Conservation (phyloP, 306 rosid genomes). For the Trifolium fragiferum region DNA sequence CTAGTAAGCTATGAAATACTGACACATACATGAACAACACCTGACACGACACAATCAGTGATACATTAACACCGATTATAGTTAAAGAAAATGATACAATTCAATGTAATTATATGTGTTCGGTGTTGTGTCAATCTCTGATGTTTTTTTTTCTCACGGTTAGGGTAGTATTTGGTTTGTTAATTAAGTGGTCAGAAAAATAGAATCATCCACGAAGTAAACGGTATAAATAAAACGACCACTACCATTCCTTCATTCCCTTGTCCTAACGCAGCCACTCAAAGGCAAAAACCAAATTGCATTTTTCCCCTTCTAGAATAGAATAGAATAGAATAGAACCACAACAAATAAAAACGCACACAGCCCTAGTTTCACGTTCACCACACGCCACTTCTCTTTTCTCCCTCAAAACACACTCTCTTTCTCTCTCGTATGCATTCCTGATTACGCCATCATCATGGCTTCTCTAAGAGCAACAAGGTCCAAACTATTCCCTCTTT, state of each 20-base stretch:
- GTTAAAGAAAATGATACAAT: too few relatives aligned
- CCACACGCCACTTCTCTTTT: slow-evolving; percentile 61
- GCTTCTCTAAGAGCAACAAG: slow-evolving; percentile 70
- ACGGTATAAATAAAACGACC: background rate
- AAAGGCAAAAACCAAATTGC: background rate
- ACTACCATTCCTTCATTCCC: background rate
- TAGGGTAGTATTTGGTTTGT: background rate
- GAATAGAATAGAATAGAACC: too few relatives aligned
- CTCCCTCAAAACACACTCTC: background rate
- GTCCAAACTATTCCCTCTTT: slow-evolving; percentile 47
- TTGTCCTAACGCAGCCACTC: background rate
- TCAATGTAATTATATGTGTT: too few relatives aligned
- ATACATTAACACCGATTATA: too few relatives aligned
- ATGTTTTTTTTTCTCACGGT: too few relatives aligned
- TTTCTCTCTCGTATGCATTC: slow-evolving; percentile 40
- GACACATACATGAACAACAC: too few relatives aligned
- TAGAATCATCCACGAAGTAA: background rate
- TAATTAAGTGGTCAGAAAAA: slow-evolving; percentile 7
- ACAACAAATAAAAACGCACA: slow-evolving; percentile 30
- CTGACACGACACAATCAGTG: too few relatives aligned
- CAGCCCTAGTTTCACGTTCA: slow-evolving; percentile 55
- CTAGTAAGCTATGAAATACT: too few relatives aligned
- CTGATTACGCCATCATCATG: slow-evolving; percentile 54
- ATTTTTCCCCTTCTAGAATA: background rate
- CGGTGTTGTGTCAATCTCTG: too few relatives aligned